Evolutionary conservation across 1,284 basidiomycete species (phyloP), one percentile per base, ranked within the genome.

Genomic region (Pholiota adiposa): DNA sequence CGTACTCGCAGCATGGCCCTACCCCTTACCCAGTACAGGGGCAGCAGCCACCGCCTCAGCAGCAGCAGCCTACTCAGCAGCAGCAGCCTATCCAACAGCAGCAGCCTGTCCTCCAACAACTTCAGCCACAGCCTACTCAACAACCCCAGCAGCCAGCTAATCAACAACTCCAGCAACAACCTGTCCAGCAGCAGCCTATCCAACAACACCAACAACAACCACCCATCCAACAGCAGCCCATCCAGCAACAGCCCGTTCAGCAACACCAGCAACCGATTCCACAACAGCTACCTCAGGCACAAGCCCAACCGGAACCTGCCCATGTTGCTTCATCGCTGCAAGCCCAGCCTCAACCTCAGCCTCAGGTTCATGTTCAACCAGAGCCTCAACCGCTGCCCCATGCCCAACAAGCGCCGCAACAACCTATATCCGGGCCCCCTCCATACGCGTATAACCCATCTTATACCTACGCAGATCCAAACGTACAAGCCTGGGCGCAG

Each of bases 401-500:
- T 23, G 50, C 62, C 31, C 68, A 68, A 62, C 54, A 55, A 38
- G 63, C 67, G 40, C 65, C 63, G 11, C 65, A 67, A 50, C 71
- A 73, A 51, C 65, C 66, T 70, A 76, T 63, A 54, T 65, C 58
- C 56, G 71, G 67, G 43, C 62, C 64, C 7, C 89, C 90, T 18
- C 91, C 90, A 5, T 93, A 86, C 68, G 76, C 83, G 3, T 93
- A 82, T 70, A 84, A 92, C 65, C 88, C 90, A 2, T 81, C 79
- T 40, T 75, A 76, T 29, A 83, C 82, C 16, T 92, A 92, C 65
- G 70, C 83, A 4, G 90, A 92, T 67, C 81, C 85, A 36, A 90
- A 90, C 64, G 89, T 86, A 7, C 89, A 92, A 66, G 88, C 88
- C 0, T 93, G 90, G 91, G 91, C 90, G 3, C 82, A 86, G 64